Base-by-base conservation (phyloP, 768 basidiomycete genomes). In the Galerina sulciceps region DNA sequence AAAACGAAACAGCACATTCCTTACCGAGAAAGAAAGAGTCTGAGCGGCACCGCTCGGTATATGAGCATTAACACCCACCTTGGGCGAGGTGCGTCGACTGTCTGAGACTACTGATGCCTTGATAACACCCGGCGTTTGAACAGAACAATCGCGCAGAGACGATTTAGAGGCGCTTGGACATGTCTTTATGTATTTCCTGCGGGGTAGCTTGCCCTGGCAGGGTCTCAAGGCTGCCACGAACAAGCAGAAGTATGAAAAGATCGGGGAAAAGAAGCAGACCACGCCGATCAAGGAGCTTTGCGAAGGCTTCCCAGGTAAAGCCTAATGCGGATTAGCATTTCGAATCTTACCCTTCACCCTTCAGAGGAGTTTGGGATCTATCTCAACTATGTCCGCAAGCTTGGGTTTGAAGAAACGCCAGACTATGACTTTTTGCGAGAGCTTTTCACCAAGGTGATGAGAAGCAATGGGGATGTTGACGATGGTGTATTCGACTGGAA, bases 181-280 rank as follows among this genome's bases (percentile, higher is more conserved):
- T 77, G 97, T 99, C 66, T 99, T 99, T 80, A 97, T 99, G 93
- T 99, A 99, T 80, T 99, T 99, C 77, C 76, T 99, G 51, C 86
- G 97, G 53, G 97, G 97, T 18, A 96, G 95, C 67, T 71, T 99
- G 53, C 97, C 97, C 20, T 99, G 97, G 97, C 97, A 99, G 71
- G 97, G 97, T 57, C 85, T 99, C 57, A 99, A 99, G 78, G 97
- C 97, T 35, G 97, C 97, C 26, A 99, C 96, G 50, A 99, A 99
- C 82, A 99, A 99, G 81, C 97, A 99, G 75, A 94, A 99, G 82
- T 99, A 99, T 79, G 96, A 99, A 82, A 99, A 99, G 83, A 99
- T 99, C 73, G 96, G 96, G 62, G 96, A 99, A 82, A 99, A 99
- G 89, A 99, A 94, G 83, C 97, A 99, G 79, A 92, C 91, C 13